A percentile compares a stretch with the other conserved stretches of the same genome.
phyloP scores from a whole-genome alignment of 345 rosid species.

The Hypericum perforatum region DNA sequence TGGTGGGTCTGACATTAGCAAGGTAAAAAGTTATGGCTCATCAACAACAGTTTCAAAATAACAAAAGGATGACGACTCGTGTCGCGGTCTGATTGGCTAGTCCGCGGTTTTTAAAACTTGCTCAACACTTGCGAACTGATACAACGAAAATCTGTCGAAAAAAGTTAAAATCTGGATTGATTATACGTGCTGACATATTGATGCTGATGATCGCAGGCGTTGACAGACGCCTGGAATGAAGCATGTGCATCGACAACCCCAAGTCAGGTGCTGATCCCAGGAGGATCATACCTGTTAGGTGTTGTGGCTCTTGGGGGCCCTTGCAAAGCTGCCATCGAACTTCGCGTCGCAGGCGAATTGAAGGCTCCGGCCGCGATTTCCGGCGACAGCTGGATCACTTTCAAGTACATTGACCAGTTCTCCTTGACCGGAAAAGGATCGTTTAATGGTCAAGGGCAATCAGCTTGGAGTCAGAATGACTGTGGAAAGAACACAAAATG shows the following conservation, averaged over 20 bases:
- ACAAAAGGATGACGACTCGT: too few species aligned
- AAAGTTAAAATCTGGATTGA: too few species aligned
- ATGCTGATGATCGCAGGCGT: background rate
- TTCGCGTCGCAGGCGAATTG: conserved; percentile 31
- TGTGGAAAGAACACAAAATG: conserved; percentile 11
- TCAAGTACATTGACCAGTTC: conserved; percentile 18
- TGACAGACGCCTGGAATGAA: conserved; percentile 19
- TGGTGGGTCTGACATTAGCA: too few species aligned
- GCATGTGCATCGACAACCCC: conserved; percentile 23
- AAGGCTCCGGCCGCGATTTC: conserved; percentile 20
- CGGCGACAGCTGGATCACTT: conserved; percentile 21
- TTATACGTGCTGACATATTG: too few species aligned
- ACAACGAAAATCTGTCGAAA: too few species aligned
- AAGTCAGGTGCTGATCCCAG: conserved; percentile 23
- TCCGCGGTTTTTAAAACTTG: too few species aligned
- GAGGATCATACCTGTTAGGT: conserved; percentile 30
- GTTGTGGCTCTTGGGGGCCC: conserved; percentile 29
- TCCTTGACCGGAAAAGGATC: conserved; percentile 26
- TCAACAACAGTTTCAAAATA: too few species aligned
- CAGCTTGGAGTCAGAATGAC: conserved; percentile 19
- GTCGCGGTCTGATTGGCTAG: too few species aligned
- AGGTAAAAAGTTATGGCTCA: too few species aligned
- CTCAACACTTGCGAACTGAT: too few species aligned
- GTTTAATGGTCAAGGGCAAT: conserved; percentile 38
- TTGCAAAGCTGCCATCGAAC: conserved; percentile 28